Base-by-base conservation (phyloP, 176 grass and related monocot genomes). In the Raddia distichophylla region DNA sequence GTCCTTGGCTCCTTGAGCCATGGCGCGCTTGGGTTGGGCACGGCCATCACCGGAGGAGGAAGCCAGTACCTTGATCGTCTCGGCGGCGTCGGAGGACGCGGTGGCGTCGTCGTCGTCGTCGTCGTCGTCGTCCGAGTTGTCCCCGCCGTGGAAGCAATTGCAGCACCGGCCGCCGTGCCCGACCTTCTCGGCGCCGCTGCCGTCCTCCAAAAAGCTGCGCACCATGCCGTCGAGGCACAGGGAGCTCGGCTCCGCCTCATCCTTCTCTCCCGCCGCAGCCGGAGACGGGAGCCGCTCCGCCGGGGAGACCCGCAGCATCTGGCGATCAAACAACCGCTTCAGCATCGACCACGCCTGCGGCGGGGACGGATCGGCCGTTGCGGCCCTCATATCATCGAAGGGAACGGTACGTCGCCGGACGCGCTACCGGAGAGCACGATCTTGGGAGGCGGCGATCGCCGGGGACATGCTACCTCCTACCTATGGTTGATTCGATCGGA, bases 201-300 rank as follows among this genome's bases (percentile, higher is more conserved):
- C 85, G 43, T 91, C 93, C 79, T 97, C 93, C 58, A 97, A 77
- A 77, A 93, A 97, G 82, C 86, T 93, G n/a, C 83, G 85, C 58
- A 97, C 91, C 94, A 97, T 88, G 60, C 90, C 88, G 69, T 97
- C 91, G 19, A 97, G 79, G 64, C 91, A 93, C 75, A 97, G 73
- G 15, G 94, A 89, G 65, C 85, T 90, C 15, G 91, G 87, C 40
- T 97, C 91, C 33, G 47, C 22, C 44, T 93, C 93, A 10, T 86
- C 77, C 56, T 75, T 81, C 61, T 76, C 69, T 3, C 15, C 82
- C 40, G 19, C 75, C 15, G 37, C 52, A 42, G 9, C 49, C 1
- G 59, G 49, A 10, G 69, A 48, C 6, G 60, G 80, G 0, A 91
- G 89, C 54, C 86, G 84, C 82, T 97, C 94, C 22, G 89, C 82